These are phyloP conservation scores for Athelia psychrophila DNA, from an alignment of 1,284 basidiomycete genomes.

Conservation along the genomic window DNA sequence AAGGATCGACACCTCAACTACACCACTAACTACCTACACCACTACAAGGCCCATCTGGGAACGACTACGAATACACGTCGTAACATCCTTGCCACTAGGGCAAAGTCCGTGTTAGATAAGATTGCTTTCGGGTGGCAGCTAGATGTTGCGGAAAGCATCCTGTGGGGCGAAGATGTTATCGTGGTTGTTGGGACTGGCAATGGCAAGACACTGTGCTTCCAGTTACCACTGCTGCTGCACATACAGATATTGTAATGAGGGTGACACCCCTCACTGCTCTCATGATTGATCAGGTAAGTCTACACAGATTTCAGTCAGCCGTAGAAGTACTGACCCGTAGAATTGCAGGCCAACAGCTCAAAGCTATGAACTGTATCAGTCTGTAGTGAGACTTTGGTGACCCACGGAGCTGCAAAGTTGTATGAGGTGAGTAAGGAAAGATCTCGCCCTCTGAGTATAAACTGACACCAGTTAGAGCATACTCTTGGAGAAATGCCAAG, in stretches of 20 bases:
- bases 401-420: background rate
- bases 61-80: too few relatives aligned
- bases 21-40: too few relatives aligned
- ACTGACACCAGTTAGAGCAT: background rate
- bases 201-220: slow-evolving; percentile 8
- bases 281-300: slow-evolving; percentile 5
- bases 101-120: too few relatives aligned
- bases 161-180: slow-evolving; percentile 4
- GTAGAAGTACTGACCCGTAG: background rate
- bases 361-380: background rate
- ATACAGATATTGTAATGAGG: slow-evolving; percentile 2
- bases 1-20: too few relatives aligned
- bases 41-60: too few relatives aligned
- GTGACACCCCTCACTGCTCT: slow-evolving; percentile 4
- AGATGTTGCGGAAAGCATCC: background rate
- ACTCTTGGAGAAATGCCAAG: background rate
- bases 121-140: too few relatives aligned
- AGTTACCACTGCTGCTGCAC: slow-evolving; percentile 2
- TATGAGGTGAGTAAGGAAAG: background rate
- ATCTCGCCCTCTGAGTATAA: background rate
- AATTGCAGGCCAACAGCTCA: background rate
- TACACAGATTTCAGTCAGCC: background rate
- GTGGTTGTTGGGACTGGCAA: slow-evolving; percentile 7
- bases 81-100: too few relatives aligned
- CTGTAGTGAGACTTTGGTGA: background rate